Evolutionary conservation across 2,329 filamentous ascomycete genomes (phyloP), one percentile per base, ranked within the genome.

Genomic region (Apiospora koreana): DNA sequence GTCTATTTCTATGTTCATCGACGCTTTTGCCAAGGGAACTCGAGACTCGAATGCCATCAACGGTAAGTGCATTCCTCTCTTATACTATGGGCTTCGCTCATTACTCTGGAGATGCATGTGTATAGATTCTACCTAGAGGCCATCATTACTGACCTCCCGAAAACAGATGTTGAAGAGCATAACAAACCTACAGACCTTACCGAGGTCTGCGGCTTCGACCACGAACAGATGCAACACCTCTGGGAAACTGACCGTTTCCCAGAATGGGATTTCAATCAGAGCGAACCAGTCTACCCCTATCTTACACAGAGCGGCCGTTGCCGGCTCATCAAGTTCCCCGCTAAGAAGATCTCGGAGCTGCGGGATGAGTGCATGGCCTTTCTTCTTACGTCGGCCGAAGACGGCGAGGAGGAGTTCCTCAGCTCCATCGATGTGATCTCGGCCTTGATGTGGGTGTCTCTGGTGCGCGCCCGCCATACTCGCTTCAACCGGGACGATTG

Each of bases 1-100:
- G n/a, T 72, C 72, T 9, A 72, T 73, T 42, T 12, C 16, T 2
- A 31, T 50, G 41, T 71, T 73, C 65, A 38, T 73, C 10, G 42
- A 70, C 4, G 23, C 16, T 31, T 69, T 73, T 58, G 67, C 67
- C 38, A 25, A 38, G 42, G 69, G 69, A 7, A 48, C 50, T 14
- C 54, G 64, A n/a, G 68, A 65, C 7, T 14, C 67, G 3, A 38
- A 38, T 9, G 54, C 54, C 21, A 38, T 38, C 18, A 14, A 62
- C 18, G 31, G 54, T 62, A 23, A 12, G 54, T 14, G 38, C 10
- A 12, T 14, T 4, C 23, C 14, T 12, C 10, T 38, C 12, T 18
- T 7, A 9, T 6, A 9, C 8, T 4, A 35, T 35, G 4, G 35
- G 35, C 35, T 35, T 35, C 35, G n/a, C n/a, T n/a, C n/a, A n/a